Evolutionary conservation across 1,284 basidiomycete species (phyloP).

Genomic region (Somion occarium): DNA sequence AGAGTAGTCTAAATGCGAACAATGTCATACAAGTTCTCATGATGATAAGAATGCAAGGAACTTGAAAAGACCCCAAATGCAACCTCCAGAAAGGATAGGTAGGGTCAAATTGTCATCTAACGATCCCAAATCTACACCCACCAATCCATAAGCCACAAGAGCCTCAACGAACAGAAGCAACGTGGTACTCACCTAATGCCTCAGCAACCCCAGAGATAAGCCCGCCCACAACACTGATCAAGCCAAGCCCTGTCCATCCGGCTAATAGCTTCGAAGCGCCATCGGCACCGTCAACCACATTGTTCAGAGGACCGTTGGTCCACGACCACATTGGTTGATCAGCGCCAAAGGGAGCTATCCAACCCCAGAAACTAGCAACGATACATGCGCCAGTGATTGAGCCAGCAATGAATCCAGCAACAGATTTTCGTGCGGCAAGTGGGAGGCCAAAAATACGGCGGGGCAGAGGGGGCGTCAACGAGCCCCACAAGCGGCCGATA

Average conservation of each 20-base stretch:
- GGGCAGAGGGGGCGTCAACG: slow-evolving; percentile 73
- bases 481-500: slow-evolving; percentile 83
- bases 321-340: slow-evolving; percentile 49
- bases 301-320: slow-evolving; percentile 31
- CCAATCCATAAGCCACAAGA: slow-evolving; percentile 14
- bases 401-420: slow-evolving; percentile 89
- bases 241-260: slow-evolving; percentile 51
- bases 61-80: slow-evolving; percentile 71
- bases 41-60: slow-evolving; percentile 27
- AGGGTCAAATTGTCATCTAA: slow-evolving; percentile 93
- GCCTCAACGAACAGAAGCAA: slow-evolving; percentile 6
- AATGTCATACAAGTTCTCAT: no score
- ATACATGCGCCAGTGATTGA: slow-evolving; percentile 72
- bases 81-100: slow-evolving; percentile 85
- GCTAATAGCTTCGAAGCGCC: slow-evolving; percentile 21
- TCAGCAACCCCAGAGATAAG: slow-evolving; percentile 81
- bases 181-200: slow-evolving; percentile 65
- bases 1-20: no score
- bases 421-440: slow-evolving; percentile 79
- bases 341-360: slow-evolving; percentile 43
- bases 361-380: slow-evolving; percentile 77
- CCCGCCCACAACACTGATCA: slow-evolving; percentile 63
- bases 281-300: slow-evolving; percentile 5
- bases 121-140: slow-evolving; percentile 71
- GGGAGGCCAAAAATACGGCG: slow-evolving; percentile 59